A percentile compares a stretch with the other conserved stretches of the same genome.
Evolutionary conservation across 441 rosid species (phyloP).

Genomic region (Croton setiger): DNA sequence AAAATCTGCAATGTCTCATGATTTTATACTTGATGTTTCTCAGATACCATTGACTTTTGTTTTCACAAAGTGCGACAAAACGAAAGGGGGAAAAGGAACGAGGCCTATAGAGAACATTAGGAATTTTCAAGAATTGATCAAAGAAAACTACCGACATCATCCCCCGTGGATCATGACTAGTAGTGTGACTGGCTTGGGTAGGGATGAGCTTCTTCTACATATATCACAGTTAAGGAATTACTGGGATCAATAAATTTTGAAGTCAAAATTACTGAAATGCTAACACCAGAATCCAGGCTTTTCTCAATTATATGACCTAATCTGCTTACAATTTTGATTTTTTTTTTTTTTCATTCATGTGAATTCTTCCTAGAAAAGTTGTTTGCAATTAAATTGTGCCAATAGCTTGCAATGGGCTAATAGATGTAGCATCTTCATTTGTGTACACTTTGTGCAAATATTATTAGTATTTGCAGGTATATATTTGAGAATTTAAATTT

Average conservation of each 20-base stretch:
- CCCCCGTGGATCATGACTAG: conserved; percentile 96
- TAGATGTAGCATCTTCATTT: neutral
- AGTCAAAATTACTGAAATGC: neutral
- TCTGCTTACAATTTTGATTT: neutral
- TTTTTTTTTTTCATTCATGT: neutral
- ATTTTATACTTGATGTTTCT: conserved; percentile 4
- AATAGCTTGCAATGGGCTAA: neutral
- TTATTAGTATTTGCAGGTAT: too few relatives aligned
- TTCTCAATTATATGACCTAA: neutral
- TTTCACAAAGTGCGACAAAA: conserved; percentile 80
- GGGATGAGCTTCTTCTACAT: conserved; percentile 47
- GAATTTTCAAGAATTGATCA: conserved; percentile 61
- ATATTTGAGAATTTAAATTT: too few relatives aligned
- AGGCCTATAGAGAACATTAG: conserved; percentile 76
- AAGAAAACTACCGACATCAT: conserved; percentile 51
- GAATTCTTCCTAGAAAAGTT: neutral
- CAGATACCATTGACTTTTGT: conserved; percentile 86
- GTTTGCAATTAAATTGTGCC: neutral
- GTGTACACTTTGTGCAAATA: too few relatives aligned
- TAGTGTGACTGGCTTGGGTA: conserved; percentile 42
- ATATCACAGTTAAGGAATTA: conserved; percentile 90
- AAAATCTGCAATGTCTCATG: neutral
- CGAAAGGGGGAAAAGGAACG: conserved; percentile 63
- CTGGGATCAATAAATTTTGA: conserved; percentile 59
- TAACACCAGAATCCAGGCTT: neutral